These are phyloP conservation scores for Oleoguttula mirabilis DNA, from an alignment of 495 filamentous ascomycete species.

Conservation along the genomic window DNA sequence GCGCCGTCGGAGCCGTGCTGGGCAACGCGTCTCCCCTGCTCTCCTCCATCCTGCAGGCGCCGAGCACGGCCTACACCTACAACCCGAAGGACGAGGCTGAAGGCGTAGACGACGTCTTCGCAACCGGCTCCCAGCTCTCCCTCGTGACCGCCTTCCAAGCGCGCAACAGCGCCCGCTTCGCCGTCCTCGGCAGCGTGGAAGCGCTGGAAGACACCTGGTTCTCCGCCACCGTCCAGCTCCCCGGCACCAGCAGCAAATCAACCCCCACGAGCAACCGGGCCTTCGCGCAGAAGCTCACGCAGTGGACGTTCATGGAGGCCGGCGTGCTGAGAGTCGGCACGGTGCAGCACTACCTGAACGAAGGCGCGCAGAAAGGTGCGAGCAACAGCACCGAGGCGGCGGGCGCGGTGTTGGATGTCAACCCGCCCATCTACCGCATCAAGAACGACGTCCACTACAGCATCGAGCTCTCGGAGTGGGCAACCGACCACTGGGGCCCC, in stretches of 20 bases:
- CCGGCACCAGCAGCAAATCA: slow-evolving; percentile 31
- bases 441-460: slow-evolving; percentile 92
- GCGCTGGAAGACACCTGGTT: slow-evolving; percentile 86
- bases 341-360: slow-evolving; percentile 66
- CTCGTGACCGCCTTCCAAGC: slow-evolving; percentile 78
- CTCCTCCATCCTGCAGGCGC: slow-evolving; percentile 68
- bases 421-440: slow-evolving; percentile 85
- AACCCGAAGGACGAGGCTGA: slow-evolving; percentile 81
- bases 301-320: slow-evolving; percentile 88
- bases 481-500: slow-evolving; percentile 46
- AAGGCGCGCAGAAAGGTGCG: slow-evolving; percentile 35
- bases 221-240: slow-evolving; percentile 59
- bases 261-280: slow-evolving; percentile 64
- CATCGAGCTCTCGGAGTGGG: slow-evolving; percentile 80
- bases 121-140: slow-evolving; percentile 66
- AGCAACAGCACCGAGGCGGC: slow-evolving; percentile 16
- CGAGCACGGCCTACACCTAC: slow-evolving; percentile 78
- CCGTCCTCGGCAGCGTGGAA: slow-evolving; percentile 74
- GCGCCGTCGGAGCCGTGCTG: slow-evolving; percentile 65
- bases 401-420: slow-evolving; percentile 34
- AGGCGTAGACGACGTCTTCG: slow-evolving; percentile 67
- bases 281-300: slow-evolving; percentile 70
- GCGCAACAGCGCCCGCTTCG: slow-evolving; percentile 84
- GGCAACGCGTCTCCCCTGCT: slow-evolving; percentile 63
- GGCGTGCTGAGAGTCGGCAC: slow-evolving; percentile 79